Conservation (phyloP, 192 early-diverging fungal species). For the Coemansia sp. region DNA sequence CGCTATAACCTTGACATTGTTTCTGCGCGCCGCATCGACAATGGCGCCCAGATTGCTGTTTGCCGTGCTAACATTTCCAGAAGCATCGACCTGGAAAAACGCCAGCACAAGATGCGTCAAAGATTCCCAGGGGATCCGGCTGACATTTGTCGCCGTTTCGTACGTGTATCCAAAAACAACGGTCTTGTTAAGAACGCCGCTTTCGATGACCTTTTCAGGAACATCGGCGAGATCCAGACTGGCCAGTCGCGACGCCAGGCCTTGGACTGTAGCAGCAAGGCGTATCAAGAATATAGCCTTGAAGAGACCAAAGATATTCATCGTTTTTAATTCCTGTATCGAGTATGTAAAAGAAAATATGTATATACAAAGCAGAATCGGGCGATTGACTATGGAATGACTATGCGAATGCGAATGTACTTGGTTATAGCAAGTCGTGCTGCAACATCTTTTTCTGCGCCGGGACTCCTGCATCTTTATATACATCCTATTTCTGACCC, state of each 20-base stretch:
- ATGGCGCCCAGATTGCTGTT: slow-evolving; percentile 15
- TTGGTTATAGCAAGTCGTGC: no score
- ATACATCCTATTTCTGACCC: background rate
- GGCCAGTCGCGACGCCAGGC: slow-evolving; percentile 5
- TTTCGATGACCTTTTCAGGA: slow-evolving; percentile 21
- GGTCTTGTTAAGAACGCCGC: slow-evolving; percentile 29
- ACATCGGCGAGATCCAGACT: slow-evolving; percentile 17
- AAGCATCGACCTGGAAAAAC: slow-evolving; percentile 44
- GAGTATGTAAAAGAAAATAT: background rate
- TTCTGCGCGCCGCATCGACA: slow-evolving; percentile 33
- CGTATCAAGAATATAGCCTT: background rate
- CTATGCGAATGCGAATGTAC: no score
- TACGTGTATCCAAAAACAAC: slow-evolving; percentile 47
- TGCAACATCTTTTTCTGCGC: no score
- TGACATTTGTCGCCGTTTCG: slow-evolving; percentile 19
- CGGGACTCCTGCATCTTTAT: background rate
- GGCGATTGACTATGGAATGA: background rate
- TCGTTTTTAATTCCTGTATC: background rate
- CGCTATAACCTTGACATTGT: slow-evolving; percentile 57
- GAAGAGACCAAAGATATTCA: background rate
- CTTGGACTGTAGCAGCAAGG: background rate
- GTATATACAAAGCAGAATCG: background rate
- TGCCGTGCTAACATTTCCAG: slow-evolving; percentile 18
- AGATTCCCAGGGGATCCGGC: slow-evolving; percentile 48
- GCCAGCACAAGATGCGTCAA: slow-evolving; percentile 63